Evolutionary conservation across 108 stramenopile genomes (phyloP).

Genomic region (Fragilaria crotonensis): DNA sequence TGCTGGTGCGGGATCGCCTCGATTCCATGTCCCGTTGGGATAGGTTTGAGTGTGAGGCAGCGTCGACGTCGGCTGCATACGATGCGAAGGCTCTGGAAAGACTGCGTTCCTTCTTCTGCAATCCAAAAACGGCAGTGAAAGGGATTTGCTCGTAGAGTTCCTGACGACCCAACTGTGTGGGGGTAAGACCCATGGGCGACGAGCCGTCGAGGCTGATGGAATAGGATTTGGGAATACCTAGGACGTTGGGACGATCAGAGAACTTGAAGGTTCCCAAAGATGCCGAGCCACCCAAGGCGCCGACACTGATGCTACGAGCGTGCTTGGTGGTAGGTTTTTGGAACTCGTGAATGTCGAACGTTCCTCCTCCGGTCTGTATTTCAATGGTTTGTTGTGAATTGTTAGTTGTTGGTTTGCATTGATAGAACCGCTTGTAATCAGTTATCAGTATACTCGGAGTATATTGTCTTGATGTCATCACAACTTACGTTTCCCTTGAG

Average conservation of each 20-base stretch:
- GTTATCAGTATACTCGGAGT: no score
- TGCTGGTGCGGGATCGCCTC: constrained; percentile 38
- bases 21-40: constrained; percentile 2
- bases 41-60: constrained; percentile 16
- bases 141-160: constrained; percentile 79
- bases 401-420: no score
- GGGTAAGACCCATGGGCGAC: constrained; percentile 49
- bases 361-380: no score
- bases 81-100: constrained; percentile 60
- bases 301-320: constrained; percentile 27
- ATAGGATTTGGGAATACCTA: constrained; percentile 51
- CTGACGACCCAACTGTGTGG: constrained; percentile 70
- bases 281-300: constrained; percentile 35
- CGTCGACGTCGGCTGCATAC: constrained; percentile 78
- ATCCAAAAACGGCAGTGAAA: constrained; percentile 73
- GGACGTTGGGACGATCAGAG: constrained; percentile 18
- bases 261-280: constrained; percentile 38
- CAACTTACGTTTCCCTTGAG: no score
- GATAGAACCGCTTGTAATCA: no score
- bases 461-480: no score
- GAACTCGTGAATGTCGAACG: no score
- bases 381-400: no score
- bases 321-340: no score
- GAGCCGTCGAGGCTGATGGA: constrained; percentile 54
- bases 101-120: constrained; percentile 62